Base-by-base conservation (phyloP, 2,329 filamentous ascomycete species). In the Fusarium sp. region DNA sequence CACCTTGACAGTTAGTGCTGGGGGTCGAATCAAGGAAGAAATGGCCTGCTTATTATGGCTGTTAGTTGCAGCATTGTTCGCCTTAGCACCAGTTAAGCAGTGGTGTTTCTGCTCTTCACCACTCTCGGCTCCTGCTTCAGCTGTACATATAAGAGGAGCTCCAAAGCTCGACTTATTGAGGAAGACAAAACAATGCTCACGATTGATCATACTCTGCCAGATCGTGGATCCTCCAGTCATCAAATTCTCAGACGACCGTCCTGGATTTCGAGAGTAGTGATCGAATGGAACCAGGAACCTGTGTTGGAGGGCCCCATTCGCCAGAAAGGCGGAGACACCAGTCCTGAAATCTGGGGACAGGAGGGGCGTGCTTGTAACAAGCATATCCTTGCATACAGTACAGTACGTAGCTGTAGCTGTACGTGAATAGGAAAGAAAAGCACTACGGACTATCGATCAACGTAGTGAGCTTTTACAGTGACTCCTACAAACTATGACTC, bases 341-440 rank as follows among this genome's bases (percentile, higher is more conserved):
- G 62, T 71, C 73, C 73, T 75, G 73, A 75, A 75, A 75, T 75
- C 73, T 75, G 73, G 72, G 67, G 73, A 56, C 57, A 45, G 6
- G 37, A 59, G 60, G 58, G 67, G 73, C 49, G 73, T 70, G 64
- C 49, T n/a, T 65, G 67, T 69, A 60, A 49, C 43, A 42, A 25
- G 26, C 13, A 13, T 41, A 34, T 31, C 30, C 44, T 21, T n/a
- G 26, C 26, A 25, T 23, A 6, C 37, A 23, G 26, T 53, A 37
- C 34, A 37, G 39, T 41, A 31, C 61, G 19, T 43, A 48, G 48
- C 23, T 37, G 37, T 31, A 51, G 42, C 23, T 37, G 37, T 31
- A 51, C 52, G 56, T 42, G 49, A 53, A 55, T 61, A 28, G 18
- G 43, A 28, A 42, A 52, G 37, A 34, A 44, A 52, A 37, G 34